phyloP scores from a whole-genome alignment of 192 early-diverging fungal genomes.

The Dispira simplex region DNA sequence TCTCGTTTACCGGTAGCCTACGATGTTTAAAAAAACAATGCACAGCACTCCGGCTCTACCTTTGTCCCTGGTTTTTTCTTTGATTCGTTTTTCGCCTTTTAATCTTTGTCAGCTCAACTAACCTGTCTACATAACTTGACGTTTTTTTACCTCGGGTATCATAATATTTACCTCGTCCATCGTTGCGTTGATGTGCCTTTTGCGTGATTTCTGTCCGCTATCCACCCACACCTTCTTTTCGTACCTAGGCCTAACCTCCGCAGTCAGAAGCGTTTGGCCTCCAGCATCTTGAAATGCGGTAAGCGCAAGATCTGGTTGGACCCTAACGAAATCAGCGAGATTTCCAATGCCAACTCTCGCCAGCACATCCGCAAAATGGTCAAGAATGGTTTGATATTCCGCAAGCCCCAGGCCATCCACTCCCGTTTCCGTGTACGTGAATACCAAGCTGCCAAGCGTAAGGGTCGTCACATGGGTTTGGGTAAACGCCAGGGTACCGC shows the following conservation, averaged over 20 bases:
- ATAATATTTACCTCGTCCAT: too few species aligned
- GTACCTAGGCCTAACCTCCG: conserved; percentile 48
- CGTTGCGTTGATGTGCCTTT: too few species aligned
- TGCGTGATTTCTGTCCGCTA: background rate
- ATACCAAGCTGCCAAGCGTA: conserved; percentile 85
- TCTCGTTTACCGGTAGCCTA: too few species aligned
- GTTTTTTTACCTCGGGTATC: too few species aligned
- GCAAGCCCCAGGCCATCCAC: conserved; percentile 72
- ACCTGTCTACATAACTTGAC: too few species aligned
- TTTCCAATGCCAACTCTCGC: conserved; percentile 95
- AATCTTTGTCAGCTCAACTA: too few species aligned
- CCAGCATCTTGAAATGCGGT: conserved; percentile 94
- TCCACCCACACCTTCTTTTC: background rate
- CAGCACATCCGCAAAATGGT: conserved; percentile 94
- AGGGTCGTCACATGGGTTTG: conserved; percentile 87
- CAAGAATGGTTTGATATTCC: conserved; percentile 95
- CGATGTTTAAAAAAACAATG: too few species aligned
- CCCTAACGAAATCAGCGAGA: conserved; percentile 90
- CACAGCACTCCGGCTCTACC: too few species aligned
- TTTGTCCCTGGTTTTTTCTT: too few species aligned
- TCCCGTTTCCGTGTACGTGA: conserved; percentile 91
- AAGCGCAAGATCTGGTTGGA: conserved; percentile 98
- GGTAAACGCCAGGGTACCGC: conserved; percentile 93
- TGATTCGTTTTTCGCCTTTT: too few species aligned
- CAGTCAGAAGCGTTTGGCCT: conserved; percentile 91